Conservation (phyloP, 169 alveolate genomes). For the Nephromyces sp. region DNA sequence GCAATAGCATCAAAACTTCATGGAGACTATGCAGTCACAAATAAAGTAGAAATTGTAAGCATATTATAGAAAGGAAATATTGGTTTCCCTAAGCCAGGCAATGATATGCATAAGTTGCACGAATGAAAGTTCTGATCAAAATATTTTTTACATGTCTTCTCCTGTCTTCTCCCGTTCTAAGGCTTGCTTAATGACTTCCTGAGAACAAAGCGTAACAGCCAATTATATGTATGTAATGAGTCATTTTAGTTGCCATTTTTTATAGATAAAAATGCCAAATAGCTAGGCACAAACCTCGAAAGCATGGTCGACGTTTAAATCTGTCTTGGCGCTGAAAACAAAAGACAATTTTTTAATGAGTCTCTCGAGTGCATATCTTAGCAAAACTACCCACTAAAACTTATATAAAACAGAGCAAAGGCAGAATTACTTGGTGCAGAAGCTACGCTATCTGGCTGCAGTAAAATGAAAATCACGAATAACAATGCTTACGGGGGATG, state of each 20-base stretch:
- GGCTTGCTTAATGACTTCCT: conserved; percentile 29
- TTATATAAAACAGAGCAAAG: conserved; percentile 14
- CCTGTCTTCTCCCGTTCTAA: conserved; percentile 29
- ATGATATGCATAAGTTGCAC: no score
- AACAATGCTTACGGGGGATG: no score
- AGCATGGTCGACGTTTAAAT: conserved; percentile 86
- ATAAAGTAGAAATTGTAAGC: no score
- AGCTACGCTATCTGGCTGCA: no score
- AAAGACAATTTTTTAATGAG: neutral
- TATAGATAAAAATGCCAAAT: neutral
- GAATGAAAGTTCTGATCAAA: no score
- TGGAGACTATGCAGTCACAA: no score
- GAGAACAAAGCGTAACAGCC: neutral
- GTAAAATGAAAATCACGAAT: no score
- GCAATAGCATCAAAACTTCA: no score
- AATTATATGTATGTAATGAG: neutral
- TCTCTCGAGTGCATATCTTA: no score
- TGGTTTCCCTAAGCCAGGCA: no score
- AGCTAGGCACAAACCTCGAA: conserved; percentile 56
- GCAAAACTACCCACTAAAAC: no score
- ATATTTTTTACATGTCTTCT: conserved; percentile 27
- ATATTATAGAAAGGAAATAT: no score
- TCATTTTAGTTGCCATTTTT: neutral
- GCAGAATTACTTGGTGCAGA: conserved; percentile 4
- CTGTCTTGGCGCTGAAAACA: conserved; percentile 81